These are phyloP conservation scores for Solanum appendiculatum DNA, from an alignment of 257 asterid species.

Conservation along the genomic window DNA sequence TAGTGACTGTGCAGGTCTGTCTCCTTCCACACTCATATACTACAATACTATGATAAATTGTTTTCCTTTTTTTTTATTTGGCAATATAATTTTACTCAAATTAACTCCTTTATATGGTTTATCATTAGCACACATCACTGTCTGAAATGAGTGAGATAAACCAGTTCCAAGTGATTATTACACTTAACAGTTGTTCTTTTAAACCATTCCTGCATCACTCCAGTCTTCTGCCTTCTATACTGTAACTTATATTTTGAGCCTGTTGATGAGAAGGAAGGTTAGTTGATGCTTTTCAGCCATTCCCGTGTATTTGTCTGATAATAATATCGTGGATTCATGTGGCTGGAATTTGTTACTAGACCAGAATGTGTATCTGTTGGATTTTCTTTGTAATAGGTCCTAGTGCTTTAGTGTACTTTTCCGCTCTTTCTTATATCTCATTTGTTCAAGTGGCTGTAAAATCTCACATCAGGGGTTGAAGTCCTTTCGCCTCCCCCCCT, in stretches of 20 bases:
- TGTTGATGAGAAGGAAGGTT: not conserved
- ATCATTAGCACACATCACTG: not conserved
- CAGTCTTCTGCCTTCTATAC: not conserved
- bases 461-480: not conserved
- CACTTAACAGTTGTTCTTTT: not conserved
- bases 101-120: not conserved
- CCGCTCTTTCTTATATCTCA: not conserved
- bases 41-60: not conserved
- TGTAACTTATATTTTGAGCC: not conserved
- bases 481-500: not conserved
- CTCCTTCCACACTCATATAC: slow-evolving; percentile 4
- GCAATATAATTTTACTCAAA: not conserved
- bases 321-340: not conserved
- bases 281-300: not conserved
- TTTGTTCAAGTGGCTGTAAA: not conserved
- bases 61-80: not conserved
- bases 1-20: slow-evolving; percentile 68
- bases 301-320: not conserved
- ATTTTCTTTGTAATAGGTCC: not conserved
- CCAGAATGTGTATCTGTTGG: not conserved
- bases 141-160: not conserved
- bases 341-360: not conserved
- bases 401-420: not conserved
- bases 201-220: not conserved
- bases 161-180: not conserved